Evolutionary conservation across 1,284 basidiomycete species (phyloP).

Genomic region (Tilletia caries): DNA sequence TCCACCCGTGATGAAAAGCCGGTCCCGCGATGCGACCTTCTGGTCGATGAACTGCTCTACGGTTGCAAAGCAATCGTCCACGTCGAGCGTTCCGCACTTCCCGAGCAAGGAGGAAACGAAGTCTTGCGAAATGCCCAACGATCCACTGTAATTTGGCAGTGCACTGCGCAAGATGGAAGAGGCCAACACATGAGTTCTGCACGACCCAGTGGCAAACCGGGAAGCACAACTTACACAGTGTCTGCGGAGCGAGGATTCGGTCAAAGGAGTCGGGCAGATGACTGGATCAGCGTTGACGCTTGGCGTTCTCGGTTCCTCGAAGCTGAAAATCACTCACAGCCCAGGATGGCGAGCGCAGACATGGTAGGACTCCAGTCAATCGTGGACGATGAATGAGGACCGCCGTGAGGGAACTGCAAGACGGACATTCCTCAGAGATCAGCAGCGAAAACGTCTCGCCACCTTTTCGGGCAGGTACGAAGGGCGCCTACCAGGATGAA

Average conservation of each 20-base stretch:
- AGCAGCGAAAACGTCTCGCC: background rate
- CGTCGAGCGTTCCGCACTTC: conserved; percentile 66
- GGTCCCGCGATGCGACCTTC: conserved; percentile 51
- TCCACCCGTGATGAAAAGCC: conserved; percentile 65
- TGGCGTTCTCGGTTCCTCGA: too few relatives aligned
- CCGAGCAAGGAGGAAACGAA: conserved; percentile 60
- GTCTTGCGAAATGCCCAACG: conserved; percentile 59
- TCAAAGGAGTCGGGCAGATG: background rate
- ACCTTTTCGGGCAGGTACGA: background rate
- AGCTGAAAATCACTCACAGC: conserved; percentile 14
- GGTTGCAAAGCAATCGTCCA: conserved; percentile 65
- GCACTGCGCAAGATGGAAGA: conserved; percentile 55
- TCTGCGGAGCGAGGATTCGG: background rate
- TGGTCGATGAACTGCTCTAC: conserved; percentile 60
- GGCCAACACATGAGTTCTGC: background rate
- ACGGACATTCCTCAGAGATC: background rate
- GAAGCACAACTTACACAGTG: background rate
- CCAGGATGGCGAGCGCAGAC: conserved; percentile 17
- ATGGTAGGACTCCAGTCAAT: conserved; percentile 46
- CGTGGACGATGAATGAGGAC: conserved; percentile 62
- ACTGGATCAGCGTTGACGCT: background rate
- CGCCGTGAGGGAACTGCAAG: conserved; percentile 66
- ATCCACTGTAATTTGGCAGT: conserved; percentile 69
- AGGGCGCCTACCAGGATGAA: background rate
- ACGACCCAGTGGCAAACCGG: background rate